These are phyloP conservation scores for Colletotrichum australisinense DNA, from an alignment of 2,329 filamentous ascomycete species.

Conservation along the genomic window DNA sequence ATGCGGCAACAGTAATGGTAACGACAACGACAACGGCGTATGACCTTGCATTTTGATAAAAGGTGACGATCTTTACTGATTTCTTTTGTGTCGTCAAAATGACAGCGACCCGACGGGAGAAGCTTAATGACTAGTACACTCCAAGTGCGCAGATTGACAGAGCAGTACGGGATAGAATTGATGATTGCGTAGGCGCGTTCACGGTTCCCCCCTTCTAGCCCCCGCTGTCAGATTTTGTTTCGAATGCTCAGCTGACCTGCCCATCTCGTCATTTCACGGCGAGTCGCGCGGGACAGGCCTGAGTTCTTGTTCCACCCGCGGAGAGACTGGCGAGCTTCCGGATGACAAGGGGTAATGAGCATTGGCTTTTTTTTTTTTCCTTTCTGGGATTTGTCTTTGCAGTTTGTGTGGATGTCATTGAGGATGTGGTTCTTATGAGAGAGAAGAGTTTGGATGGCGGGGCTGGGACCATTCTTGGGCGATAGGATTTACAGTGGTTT, in stretches of 20 bases:
- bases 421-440: not conserved
- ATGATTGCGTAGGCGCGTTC: not conserved
- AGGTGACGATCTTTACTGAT: not conserved
- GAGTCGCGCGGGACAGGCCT: not conserved
- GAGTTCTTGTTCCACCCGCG: not conserved
- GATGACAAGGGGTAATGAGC: not conserved
- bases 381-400: not conserved
- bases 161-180: not conserved
- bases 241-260: slow-evolving; percentile 24
- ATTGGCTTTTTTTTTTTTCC: not conserved
- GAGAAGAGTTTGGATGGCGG: not conserved
- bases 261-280: not conserved
- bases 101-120: not conserved
- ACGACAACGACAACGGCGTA: not conserved
- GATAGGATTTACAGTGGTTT: no score
- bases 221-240: slow-evolving; percentile 5
- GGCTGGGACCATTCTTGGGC: no score
- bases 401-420: not conserved
- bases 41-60: not conserved
- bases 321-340: not conserved
- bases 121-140: not conserved
- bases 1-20: not conserved
- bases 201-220: no score
- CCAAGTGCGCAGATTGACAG: no score
- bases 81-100: not conserved